Conservation (phyloP, 257 asterid species). For the Nemophila menziesii region DNA sequence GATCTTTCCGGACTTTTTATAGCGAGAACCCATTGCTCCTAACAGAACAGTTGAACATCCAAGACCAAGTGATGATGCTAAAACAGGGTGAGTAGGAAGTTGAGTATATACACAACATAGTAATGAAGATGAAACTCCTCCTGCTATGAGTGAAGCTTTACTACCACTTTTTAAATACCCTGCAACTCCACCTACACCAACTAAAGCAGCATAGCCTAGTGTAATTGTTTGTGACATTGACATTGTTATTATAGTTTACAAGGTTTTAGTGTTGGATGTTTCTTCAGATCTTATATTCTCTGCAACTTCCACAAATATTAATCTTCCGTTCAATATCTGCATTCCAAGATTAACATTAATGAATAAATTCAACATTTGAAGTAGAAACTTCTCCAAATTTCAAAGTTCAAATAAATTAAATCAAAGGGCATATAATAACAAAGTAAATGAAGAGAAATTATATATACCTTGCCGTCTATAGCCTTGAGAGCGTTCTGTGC, state of each 20-base stretch:
- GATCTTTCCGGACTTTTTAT: constrained; percentile 65
- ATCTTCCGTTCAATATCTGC: constrained; percentile 45
- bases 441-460: not conserved
- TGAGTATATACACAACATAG: constrained; percentile 37
- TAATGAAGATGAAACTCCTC: constrained; percentile 53
- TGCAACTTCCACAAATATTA: constrained; percentile 52
- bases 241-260: too few relatives aligned
- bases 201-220: constrained; percentile 59
- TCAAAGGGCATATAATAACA: not conserved
- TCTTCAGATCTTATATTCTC: constrained; percentile 21
- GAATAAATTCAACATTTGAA: too few relatives aligned
- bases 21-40: constrained; percentile 83
- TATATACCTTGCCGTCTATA: constrained; percentile 51
- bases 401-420: too few relatives aligned
- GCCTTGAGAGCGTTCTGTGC: constrained; percentile 51
- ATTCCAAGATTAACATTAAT: constrained; percentile 4
- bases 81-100: constrained; percentile 62
- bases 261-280: constrained; percentile 10
- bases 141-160: constrained; percentile 59
- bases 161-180: constrained; percentile 92
- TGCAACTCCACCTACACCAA: constrained; percentile 78
- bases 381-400: too few relatives aligned
- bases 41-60: constrained; percentile 56
- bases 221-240: constrained; percentile 92
- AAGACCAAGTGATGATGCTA: constrained; percentile 71